These are phyloP conservation scores for Exophiala sp. DNA, from an alignment of 2,329 filamentous ascomycete species.

Conservation along the genomic window DNA sequence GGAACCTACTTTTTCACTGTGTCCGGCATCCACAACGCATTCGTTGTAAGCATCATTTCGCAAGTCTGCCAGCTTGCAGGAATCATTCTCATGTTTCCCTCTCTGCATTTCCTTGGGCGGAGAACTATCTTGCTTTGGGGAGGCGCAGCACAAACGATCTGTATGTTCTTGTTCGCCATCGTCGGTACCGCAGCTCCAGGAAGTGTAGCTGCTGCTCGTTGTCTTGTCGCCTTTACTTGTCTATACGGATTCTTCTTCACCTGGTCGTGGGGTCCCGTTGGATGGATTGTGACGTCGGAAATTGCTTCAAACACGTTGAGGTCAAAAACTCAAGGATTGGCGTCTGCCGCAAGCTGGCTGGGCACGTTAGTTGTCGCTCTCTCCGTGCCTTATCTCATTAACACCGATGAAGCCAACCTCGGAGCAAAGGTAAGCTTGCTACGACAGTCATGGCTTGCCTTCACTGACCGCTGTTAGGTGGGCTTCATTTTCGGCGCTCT, in stretches of 20 bases:
- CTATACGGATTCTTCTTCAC: constrained; percentile 37
- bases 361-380: constrained; percentile 31
- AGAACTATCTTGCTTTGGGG: constrained; percentile 27
- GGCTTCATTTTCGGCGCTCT: constrained; percentile 8
- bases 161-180: constrained; percentile 36
- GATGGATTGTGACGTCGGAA: constrained; percentile 39
- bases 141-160: constrained; percentile 34
- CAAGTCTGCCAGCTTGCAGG: constrained; percentile 35
- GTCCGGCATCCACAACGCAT: constrained; percentile 27
- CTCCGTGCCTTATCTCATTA: constrained; percentile 1
- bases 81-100: constrained; percentile 34
- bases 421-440: constrained; percentile 1
- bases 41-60: constrained; percentile 32
- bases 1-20: constrained; percentile 52
- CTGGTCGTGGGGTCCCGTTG: constrained; percentile 35
- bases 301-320: constrained; percentile 17
- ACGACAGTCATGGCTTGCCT: background rate
- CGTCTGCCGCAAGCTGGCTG: too few species aligned
- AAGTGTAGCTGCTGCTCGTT: constrained; percentile 32
- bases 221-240: constrained; percentile 36
- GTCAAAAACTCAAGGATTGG: constrained; percentile 31
- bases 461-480: background rate
- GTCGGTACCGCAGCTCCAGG: constrained; percentile 31
- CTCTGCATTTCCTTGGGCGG: constrained; percentile 36
- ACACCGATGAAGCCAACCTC: constrained; percentile 1